Conservation (phyloP, 108 stramenopile genomes). For the Cyclostephanos tholiformis region DNA sequence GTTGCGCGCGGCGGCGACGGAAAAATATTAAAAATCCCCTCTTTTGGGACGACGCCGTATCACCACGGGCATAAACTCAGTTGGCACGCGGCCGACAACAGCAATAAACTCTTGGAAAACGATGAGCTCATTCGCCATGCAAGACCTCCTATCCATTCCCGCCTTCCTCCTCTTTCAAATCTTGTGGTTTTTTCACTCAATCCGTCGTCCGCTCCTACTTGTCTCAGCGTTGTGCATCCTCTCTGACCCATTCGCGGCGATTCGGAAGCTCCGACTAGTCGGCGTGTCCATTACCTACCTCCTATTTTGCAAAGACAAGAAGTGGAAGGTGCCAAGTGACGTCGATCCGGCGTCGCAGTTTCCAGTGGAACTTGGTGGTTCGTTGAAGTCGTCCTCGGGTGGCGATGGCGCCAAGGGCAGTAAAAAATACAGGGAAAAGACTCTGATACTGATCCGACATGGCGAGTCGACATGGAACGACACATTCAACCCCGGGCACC, state of each 20-base stretch:
- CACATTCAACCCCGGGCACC: constrained; percentile 89
- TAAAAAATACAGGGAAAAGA: constrained; percentile 64
- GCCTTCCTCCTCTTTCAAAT: constrained; percentile 53
- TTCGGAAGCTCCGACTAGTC: constrained; percentile 63
- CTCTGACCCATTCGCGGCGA: constrained; percentile 61
- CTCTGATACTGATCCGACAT: constrained; percentile 81
- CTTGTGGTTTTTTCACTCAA: constrained; percentile 53
- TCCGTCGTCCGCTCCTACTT: constrained; percentile 64
- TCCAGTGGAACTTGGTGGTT: constrained; percentile 37
- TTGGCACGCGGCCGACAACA: too few relatives aligned
- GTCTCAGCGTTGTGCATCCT: constrained; percentile 61
- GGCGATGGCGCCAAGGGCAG: constrained; percentile 11
- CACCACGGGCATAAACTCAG: too few relatives aligned
- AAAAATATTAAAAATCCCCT: too few relatives aligned
- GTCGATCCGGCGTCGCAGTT: constrained; percentile 60
- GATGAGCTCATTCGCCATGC: not conserved
- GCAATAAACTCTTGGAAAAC: not conserved
- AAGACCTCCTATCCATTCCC: constrained; percentile 39
- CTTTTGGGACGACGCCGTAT: too few relatives aligned
- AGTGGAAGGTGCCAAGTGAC: constrained; percentile 59
- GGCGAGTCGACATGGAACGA: constrained; percentile 91
- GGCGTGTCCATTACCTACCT: constrained; percentile 61
- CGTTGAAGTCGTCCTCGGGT: constrained; percentile 4
- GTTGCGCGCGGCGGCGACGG: too few relatives aligned
- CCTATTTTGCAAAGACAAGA: constrained; percentile 77